Evolutionary conservation across 2,329 filamentous ascomycete genomes (phyloP), one percentile per base, ranked within the genome.

Genomic region (Phyllachora maydis): DNA sequence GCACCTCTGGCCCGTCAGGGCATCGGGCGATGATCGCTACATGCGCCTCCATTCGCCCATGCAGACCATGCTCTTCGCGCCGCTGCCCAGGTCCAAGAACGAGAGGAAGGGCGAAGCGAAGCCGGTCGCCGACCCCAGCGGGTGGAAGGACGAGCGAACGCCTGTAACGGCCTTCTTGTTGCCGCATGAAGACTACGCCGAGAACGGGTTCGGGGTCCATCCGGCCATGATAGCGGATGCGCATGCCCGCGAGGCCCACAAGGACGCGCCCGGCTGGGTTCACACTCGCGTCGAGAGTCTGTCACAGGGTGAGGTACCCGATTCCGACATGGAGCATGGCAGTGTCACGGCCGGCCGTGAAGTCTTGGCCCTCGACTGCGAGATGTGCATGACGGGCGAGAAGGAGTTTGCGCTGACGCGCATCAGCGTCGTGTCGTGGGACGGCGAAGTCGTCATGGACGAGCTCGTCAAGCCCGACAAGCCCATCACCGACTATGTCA

Each of bases 401-500:
- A 69, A 69, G 22, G 65, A 78, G 33, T 79, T 75, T 32, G 79
- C 83, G 17, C 66, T 98, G 20, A 90, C 88, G 2, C 70, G 88
- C 27, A 74, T 95, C 42, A 93, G 82, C 42, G 47, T 95, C 18
- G 55, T 98, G 6, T 56, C 69, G 29, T 98, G 88, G 85, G 67
- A 82, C 35, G 83, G 83, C 23, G 65, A 68, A 16, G 63, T 77
- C 7, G 57, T 92, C 10, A 50, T 95, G 24, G 88, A 98, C 43
- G 77, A 91, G 49, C 64, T 95, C 8, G 88, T 98, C 38, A 90
- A 88, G 50, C 88, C 88, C 1, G 61, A 71, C 21, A 72, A 76
- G 34, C 73, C 78, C n/a, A 83, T 98, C 38, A 73, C 66, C 27
- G 76, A 98, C 53, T 95, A 98, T 43, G 60, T 98, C 19, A 98